Evolutionary conservation across 2,329 filamentous ascomycete genomes (phyloP), one percentile per base, ranked within the genome.

Genomic region (Phialemoniopsis sp.): DNA sequence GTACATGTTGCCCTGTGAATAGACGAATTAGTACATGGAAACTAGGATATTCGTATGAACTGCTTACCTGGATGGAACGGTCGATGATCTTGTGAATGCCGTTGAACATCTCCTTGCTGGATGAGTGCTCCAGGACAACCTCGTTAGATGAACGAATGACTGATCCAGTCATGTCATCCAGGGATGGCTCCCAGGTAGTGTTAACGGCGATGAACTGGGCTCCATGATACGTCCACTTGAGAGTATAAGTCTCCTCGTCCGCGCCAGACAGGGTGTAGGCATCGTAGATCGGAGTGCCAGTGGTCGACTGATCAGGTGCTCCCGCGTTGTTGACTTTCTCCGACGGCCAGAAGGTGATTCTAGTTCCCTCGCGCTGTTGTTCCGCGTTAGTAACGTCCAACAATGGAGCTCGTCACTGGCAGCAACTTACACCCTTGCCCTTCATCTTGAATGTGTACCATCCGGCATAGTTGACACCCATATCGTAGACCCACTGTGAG

Each of bases 41-140:
- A 32, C n/a, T 8, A 32, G n/a, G 13, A 32, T 6, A 32, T 32
- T 8, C 13, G 16, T 32, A 13, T 13, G 30, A 32, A 15, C 6
- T 8, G n/a, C 16, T 32, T 15, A 32, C 30, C 30, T 32, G 30
- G 7, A 46, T 44, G 3, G 41, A 44, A 3, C 41, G 35, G 26
- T 46, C 44, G n/a, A 44, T 38, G 15, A 46, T 39, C 32, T 32
- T 38, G 9, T 46, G 42, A 13, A 46, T 39, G 8, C 19, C 21
- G 14, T 44, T 34, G 30, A 46, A 34, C 5, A 46, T 31, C 2
- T 16, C 4, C 29, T 38, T 45, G 16, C 34, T 39, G 6, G 37
- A 40, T 7, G 19, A 30, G 8, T 39, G 15, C 7, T 19, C 15
- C 4, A 44, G 31, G 5, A 46, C 39, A 8, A 15, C 30, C 28